Evolutionary conservation across 2,329 filamentous ascomycete genomes (phyloP), one percentile per base, ranked within the genome.

Genomic region (Cladosporium sphaerospermum): DNA sequence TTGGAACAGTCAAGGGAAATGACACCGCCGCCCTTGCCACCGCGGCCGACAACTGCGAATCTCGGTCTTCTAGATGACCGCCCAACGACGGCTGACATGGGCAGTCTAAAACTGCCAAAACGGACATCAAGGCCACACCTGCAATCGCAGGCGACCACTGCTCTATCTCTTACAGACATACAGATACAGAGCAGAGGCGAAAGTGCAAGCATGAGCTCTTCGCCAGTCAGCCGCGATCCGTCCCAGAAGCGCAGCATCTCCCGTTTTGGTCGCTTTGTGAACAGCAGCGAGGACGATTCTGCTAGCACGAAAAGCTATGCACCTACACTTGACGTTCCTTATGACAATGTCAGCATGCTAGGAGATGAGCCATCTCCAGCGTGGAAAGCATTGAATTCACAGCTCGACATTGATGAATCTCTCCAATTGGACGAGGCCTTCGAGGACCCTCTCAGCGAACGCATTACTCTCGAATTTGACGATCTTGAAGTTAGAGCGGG

Each of bases 311-410:
- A 77, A 69, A 89, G 85, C 71, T 80, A 81, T 63, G 79, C 81
- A 32, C 83, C 84, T 0, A 85, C 79, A 5, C 73, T 77, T 71
- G 83, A 78, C 37, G 79, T 76, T 14, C 78, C 77, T 1, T 83
- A 83, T 3, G 90, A 96, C 59, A 80, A 88, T 23, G 90, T 90
- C 55, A 95, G 91, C 64, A 76, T 96, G 16, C 79, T 96, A 43
- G 83, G 83, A 9, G 87, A 89, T 40, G 78, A 78, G 55, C 81
- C 79, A 61, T 88, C 81, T 63, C 78, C 82, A 14, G 84, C 86
- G 3, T 88, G 87, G 81, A 79, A 79, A 59, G 71, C 86, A 46
- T 72, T 90, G 23, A 80, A 79, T 48, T 78, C 81, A 14, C 85
- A 86, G 61, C 77, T 82, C 4, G 77, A 80, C 18, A 56, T 55